Base-by-base conservation (phyloP, 2,329 filamentous ascomycete genomes). In the Pestalotiopsis fici region DNA sequence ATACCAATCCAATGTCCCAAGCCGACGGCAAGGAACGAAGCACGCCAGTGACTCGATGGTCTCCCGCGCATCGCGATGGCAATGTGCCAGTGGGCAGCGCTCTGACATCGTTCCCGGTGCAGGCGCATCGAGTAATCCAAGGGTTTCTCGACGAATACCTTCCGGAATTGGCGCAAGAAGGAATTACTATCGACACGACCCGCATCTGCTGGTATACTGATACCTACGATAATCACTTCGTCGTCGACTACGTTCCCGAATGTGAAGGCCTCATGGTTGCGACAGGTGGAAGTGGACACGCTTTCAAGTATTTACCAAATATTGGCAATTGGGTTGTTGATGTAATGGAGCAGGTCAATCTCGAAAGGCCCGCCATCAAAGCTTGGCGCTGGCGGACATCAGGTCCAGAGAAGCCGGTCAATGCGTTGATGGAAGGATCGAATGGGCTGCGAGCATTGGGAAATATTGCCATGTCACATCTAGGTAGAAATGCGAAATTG, bases 261-360 rank as follows among this genome's bases (percentile, higher is more conserved):
- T 68, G 69, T 6, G 68, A 67, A 2, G 83, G 84, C 0, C 73
- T 91, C 0, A 86, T 90, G 73, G 81, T 90, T 0, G 88, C 87
- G 2, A 90, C 88, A 0, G 88, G 87, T 0, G 89, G 89, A 0
- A 86, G 83, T 43, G 88, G 89, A 0, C 88, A 90, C 74, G 88
- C 81, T 0, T 90, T 90, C 75, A 90, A 90, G 71, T 90, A 88
- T 68, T 72, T 89, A 61, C 88, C 88, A 0, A 84, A 85, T 3
- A 82, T 90, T 70, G 87, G 88, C 1, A 83, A 84, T 43, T 82
- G 80, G 68, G 83, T 90, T 13, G 80, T 85, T 0, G 83, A 88
- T 69, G 81, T 83, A n/a, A 74, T 89, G 7, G 78, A 83, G 68
- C 79, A 82, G 2, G 70, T 66, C 21, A 72, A 74, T 1, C 66